phyloP scores from a whole-genome alignment of 2,329 filamentous ascomycete genomes.

The Talaromyces amestolkiae region DNA sequence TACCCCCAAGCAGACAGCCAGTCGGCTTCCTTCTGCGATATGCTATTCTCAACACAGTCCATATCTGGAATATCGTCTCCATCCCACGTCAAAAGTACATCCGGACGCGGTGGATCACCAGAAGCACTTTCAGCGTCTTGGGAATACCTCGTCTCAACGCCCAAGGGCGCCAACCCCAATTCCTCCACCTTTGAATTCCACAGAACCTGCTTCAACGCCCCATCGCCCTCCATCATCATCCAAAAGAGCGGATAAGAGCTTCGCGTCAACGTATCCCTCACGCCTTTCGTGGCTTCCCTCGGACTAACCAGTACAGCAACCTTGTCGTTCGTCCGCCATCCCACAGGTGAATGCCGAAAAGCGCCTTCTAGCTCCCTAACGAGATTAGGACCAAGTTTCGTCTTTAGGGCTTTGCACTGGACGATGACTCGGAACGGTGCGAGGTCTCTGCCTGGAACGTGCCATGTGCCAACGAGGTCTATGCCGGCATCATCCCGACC shows the following conservation, averaged over 20 bases:
- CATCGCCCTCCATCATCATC: conserved; percentile 44
- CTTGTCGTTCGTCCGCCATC: conserved; percentile 65
- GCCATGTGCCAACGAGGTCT: conserved; percentile 49
- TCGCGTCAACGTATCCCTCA: conserved; percentile 67
- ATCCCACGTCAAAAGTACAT: conserved; percentile 37
- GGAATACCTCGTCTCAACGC: conserved; percentile 38
- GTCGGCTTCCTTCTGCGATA: conserved; percentile 25
- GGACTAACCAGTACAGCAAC: conserved; percentile 70
- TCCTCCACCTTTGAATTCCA: conserved; percentile 45
- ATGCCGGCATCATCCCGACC: conserved; percentile 48
- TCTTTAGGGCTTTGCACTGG: conserved; percentile 47
- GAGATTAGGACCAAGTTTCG: conserved; percentile 44
- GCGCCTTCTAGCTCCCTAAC: conserved; percentile 60
- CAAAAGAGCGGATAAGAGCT: conserved; percentile 71
- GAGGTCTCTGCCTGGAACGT: conserved; percentile 36
- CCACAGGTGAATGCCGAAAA: conserved; percentile 68
- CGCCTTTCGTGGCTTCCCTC: conserved; percentile 71
- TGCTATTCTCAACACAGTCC: conserved; percentile 31
- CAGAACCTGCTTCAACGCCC: conserved; percentile 41
- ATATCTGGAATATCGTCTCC: conserved; percentile 35
- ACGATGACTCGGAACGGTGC: conserved; percentile 40
- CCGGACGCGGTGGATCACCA: conserved; percentile 24
- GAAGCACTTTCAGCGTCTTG: not conserved
- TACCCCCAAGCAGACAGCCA: conserved; percentile 33
- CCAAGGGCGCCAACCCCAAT: conserved; percentile 39